Evolutionary conservation across 257 asterid genomes (phyloP).

Genomic region (Nyctanthes arbortristis): DNA sequence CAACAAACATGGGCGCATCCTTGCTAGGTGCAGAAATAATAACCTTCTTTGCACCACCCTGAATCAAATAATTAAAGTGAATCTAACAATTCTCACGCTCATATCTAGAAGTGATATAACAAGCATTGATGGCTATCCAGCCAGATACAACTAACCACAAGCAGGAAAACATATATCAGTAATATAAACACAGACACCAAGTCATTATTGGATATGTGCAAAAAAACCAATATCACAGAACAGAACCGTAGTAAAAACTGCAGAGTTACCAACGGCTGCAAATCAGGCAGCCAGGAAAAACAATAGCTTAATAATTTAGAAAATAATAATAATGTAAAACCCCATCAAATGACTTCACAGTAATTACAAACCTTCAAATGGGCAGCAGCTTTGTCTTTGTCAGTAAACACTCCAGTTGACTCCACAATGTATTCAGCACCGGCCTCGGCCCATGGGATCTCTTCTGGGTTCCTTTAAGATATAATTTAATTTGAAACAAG

Average conservation of each 20-base stretch:
- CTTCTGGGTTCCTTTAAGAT: conserved; percentile 44
- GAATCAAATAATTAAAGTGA: conserved; percentile 3
- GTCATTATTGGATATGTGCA: neutral
- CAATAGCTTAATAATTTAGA: neutral
- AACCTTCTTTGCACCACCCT: conserved; percentile 92
- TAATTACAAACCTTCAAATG: conserved; percentile 41
- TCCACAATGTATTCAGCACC: conserved; percentile 54
- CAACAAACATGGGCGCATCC: conserved; percentile 89
- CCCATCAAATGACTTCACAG: neutral
- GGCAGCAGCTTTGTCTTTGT: conserved; percentile 57
- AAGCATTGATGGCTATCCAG: neutral
- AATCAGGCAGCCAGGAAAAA: neutral
- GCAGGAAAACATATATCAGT: neutral
- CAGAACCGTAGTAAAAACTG: neutral
- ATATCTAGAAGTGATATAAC: neutral
- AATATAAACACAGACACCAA: neutral
- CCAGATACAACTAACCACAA: neutral
- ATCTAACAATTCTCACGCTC: no score
- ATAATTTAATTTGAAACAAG: neutral
- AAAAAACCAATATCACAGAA: neutral
- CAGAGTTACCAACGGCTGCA: no score
- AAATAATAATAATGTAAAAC: neutral
- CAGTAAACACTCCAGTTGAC: conserved; percentile 57
- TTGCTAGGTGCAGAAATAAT: conserved; percentile 79
- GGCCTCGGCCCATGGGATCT: conserved; percentile 49